Conservation (phyloP, 2,329 filamentous ascomycete species). For the Drechslerella dactyloides region DNA sequence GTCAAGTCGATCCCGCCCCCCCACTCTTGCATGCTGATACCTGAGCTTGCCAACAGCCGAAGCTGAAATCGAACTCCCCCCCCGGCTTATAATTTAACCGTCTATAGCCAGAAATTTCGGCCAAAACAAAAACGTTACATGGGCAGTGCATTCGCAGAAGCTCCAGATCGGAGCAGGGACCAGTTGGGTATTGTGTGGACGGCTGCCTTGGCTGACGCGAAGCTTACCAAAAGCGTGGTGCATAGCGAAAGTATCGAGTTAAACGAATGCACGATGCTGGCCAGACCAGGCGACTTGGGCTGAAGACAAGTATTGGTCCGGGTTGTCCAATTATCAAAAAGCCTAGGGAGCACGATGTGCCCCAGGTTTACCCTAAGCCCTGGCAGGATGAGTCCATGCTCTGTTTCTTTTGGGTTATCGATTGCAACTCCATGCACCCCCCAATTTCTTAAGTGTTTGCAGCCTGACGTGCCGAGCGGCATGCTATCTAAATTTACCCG, state of each 20-base stretch:
- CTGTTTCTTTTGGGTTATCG: too few species aligned
- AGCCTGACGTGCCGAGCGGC: background rate
- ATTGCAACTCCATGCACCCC: too few species aligned
- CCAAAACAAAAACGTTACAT: conserved; percentile 2
- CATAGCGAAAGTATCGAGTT: too few species aligned
- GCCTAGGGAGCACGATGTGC: too few species aligned
- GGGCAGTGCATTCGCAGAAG: background rate
- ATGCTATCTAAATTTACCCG: background rate
- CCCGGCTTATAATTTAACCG: background rate
- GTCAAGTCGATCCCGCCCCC: background rate
- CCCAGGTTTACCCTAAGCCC: too few species aligned
- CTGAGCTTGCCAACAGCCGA: background rate
- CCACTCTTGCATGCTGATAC: background rate
- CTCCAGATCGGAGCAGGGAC: background rate
- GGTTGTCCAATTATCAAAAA: too few species aligned
- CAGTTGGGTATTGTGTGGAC: background rate
- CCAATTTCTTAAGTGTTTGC: too few species aligned
- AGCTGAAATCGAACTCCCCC: background rate
- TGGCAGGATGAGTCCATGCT: too few species aligned
- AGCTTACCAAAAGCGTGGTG: background rate
- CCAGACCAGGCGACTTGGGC: too few species aligned
- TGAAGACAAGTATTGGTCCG: too few species aligned
- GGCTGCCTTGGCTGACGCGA: conserved; percentile 1
- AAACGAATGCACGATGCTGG: too few species aligned
- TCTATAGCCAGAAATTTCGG: conserved; percentile 2